These are phyloP conservation scores for Nakaseomyces nivariensis DNA, from an alignment of 1,139 yeast species.

Conservation along the genomic window DNA sequence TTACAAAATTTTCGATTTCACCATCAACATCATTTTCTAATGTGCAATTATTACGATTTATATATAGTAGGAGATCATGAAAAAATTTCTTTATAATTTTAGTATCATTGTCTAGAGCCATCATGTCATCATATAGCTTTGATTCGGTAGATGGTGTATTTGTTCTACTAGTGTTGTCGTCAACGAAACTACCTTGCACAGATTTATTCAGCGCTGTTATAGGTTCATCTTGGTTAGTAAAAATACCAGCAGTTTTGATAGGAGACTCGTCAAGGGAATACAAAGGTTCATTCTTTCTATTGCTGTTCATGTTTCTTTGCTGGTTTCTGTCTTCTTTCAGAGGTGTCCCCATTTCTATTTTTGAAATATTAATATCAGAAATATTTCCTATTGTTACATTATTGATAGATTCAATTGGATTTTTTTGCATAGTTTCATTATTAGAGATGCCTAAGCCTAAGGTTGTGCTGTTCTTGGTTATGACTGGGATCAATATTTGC, in stretches of 20 bases:
- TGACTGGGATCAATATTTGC: too few species aligned
- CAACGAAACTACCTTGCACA: too few species aligned
- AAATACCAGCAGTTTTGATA: not conserved
- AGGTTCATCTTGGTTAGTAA: too few species aligned
- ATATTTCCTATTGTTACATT: not conserved
- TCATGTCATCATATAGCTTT: not conserved
- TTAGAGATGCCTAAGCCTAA: conserved; percentile 4
- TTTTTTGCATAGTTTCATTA: not conserved
- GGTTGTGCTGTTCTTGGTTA: not conserved
- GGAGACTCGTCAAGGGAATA: not conserved
- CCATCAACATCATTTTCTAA: conserved; percentile 55
- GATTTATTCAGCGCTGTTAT: too few species aligned
- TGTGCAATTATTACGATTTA: conserved; percentile 20
- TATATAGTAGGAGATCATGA: conserved; percentile 20
- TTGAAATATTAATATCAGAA: not conserved
- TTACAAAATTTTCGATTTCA: conserved; percentile 49
- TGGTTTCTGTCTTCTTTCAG: not conserved
- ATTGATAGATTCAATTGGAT: not conserved
- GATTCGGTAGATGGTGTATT: not conserved
- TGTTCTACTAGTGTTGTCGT: not conserved
- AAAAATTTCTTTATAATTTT: conserved; percentile 16
- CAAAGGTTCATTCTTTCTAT: not conserved
- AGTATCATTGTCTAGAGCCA: conserved; percentile 10
- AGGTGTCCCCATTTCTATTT: conserved; percentile 1
- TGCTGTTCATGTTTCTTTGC: not conserved